phyloP scores from a whole-genome alignment of 441 rosid species.

The Erysimum pusillum region DNA sequence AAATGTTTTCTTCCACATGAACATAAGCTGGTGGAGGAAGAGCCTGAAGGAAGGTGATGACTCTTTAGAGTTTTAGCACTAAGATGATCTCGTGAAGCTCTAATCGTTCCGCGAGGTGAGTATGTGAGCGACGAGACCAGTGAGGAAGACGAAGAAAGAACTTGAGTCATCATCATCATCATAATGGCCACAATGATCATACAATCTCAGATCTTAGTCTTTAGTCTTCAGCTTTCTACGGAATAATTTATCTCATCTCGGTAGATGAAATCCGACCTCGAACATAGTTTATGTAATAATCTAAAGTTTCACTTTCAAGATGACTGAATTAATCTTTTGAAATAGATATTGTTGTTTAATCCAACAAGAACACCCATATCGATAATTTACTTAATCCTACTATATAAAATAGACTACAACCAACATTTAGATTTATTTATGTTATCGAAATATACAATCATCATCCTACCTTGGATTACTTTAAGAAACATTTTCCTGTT shows the following conservation, averaged over 20 bases:
- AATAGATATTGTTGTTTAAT: not conserved
- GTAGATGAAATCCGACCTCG: not conserved
- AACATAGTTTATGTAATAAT: slow-evolving; percentile 2
- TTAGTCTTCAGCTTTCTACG: slow-evolving; percentile 6
- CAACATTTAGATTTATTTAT: slow-evolving; percentile 5
- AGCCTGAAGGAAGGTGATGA: slow-evolving; percentile 20
- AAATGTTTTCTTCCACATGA: slow-evolving; percentile 38
- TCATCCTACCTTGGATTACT: slow-evolving; percentile 18
- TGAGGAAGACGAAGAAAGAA: slow-evolving; percentile 32
- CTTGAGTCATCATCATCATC: slow-evolving; percentile 23
- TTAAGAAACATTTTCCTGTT: not conserved
- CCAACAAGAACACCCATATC: slow-evolving; percentile 15
- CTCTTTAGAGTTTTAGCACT: slow-evolving; percentile 18
- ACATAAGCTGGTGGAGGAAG: slow-evolving; percentile 28
- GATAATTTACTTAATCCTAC: not conserved
- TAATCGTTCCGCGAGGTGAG: slow-evolving; percentile 16
- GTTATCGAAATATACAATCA: slow-evolving; percentile 25
- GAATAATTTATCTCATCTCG: slow-evolving; percentile 3
- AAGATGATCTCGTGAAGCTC: slow-evolving; percentile 37
- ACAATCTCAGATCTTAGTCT: slow-evolving; percentile 24
- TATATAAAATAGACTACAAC: not conserved
- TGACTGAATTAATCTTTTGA: slow-evolving; percentile 1
- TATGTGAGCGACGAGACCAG: slow-evolving; percentile 2
- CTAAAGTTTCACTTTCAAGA: not conserved
- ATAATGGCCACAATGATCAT: slow-evolving; percentile 24